Evolutionary conservation across 164 flowering plant species (phyloP), one percentile per base, ranked within the genome.

Genomic region (Amborella trichopoda): DNA sequence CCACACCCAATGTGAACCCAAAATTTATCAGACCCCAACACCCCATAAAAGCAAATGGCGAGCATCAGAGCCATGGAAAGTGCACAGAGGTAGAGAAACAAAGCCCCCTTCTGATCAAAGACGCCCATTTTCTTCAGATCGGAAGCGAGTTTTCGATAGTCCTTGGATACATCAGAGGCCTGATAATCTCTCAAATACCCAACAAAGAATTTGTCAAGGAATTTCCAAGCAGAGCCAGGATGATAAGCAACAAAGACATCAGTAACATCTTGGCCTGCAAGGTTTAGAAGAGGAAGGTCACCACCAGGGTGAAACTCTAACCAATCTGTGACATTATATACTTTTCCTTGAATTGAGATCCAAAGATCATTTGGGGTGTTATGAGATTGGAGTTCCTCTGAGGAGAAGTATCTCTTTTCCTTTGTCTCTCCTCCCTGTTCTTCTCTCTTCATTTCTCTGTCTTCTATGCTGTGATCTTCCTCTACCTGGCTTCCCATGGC

Each of bases 271-370:
- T 81, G 74, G 3, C 94, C 88, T 3, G 81, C 88, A 10, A 83
- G 61, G 48, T 58, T 73, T 46, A 69, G 32, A 8, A 83, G 72
- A 4, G 83, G 77, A 2, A 49, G 6, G 0, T 81, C 91, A 0
- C 94, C 94, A 13, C 96, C 94, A 0, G 97, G 97, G 28, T 88
- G 97, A 8, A 52, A 57, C 40, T 74, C 68, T 1, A 44, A 54
- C 97, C 97, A 88, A 0, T 71, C 58, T 0, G 93, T 52, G 5
- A 84, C 97, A 48, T 88, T 53, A 54, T 88, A 88, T 4, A 84
- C 78, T 51, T 80, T 84, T 0, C 93, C 94, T 50, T 77, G 93
- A 13, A 88, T 78, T 1, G 89, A 80, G 67, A 88, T 74, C 97
- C 96, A 88, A n/a, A 84, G 49, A 52, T 88, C 91, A 20, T 69